Percentiles rank a stretch among this genome's conserved stretches.
These are phyloP conservation scores for Ophiocordyceps australis DNA, from an alignment of 2,329 filamentous ascomycete species.

Conservation along the genomic window DNA sequence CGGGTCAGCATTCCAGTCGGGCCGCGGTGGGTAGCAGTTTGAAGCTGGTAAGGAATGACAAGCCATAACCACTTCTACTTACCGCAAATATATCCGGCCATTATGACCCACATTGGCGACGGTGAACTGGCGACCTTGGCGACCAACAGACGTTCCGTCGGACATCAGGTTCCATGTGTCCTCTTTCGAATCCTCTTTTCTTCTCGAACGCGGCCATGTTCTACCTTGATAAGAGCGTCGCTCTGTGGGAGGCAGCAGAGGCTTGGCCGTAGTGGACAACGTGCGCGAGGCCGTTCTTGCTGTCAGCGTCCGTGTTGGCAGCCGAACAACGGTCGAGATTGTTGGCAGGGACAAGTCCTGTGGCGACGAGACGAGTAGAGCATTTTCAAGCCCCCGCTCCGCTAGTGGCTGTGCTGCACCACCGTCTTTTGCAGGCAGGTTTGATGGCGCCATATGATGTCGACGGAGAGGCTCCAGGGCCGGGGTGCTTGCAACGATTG, in stretches of 20 bases:
- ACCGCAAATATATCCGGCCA: conserved; percentile 69
- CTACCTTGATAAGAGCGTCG: conserved; percentile 23
- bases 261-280: conserved; percentile 10
- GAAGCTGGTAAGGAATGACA: no score
- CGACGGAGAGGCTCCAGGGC: no score
- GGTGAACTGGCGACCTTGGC: conserved; percentile 56
- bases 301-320: no score
- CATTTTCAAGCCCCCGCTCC: no score
- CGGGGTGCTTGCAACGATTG: no score
- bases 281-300: conserved; percentile 4
- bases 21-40: not conserved
- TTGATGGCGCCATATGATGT: no score
- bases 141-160: conserved; percentile 40
- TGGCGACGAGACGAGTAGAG: not conserved
- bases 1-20: conserved; percentile 5
- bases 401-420: no score
- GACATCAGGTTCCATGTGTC: conserved; percentile 37
- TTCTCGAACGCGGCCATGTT: conserved; percentile 20
- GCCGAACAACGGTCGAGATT: no score
- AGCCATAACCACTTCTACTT: conserved; percentile 12
- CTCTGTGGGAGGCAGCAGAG: conserved; percentile 27
- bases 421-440: no score
- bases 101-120: conserved; percentile 73
- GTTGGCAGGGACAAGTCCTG: not conserved
- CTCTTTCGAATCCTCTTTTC: conserved; percentile 33